These are phyloP conservation scores for Saccharomycopsis crataegensis DNA, from an alignment of 1,139 yeast species.

Conservation along the genomic window DNA sequence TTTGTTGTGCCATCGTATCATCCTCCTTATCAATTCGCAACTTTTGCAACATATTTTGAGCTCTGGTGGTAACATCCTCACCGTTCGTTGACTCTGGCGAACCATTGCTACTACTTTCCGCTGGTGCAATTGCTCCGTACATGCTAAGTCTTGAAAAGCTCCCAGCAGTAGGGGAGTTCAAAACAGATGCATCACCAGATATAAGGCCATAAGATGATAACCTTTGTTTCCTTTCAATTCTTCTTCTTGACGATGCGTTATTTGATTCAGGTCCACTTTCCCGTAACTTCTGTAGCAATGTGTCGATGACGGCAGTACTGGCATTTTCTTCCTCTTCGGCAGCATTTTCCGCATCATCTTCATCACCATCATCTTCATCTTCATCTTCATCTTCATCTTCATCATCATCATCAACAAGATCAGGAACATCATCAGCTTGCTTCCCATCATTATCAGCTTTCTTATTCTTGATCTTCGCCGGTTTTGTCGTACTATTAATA, in stretches of 20 bases:
- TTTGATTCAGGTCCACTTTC: constrained; percentile 14
- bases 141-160: neutral
- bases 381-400: constrained; percentile 15
- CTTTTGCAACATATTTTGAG: constrained; percentile 52
- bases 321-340: constrained; percentile 8
- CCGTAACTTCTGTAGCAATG: constrained; percentile 17
- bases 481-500: neutral
- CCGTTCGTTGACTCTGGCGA: neutral
- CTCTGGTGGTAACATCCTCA: constrained; percentile 50
- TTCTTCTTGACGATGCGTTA: neutral
- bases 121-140: neutral
- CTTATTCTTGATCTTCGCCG: neutral
- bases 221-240: constrained; percentile 9
- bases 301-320: constrained; percentile 17
- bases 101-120: neutral
- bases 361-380: constrained; percentile 18
- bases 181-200: neutral
- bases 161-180: neutral
- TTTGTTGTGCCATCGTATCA: constrained; percentile 3
- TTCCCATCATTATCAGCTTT: neutral
- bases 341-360: constrained; percentile 8
- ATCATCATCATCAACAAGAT: constrained; percentile 17
- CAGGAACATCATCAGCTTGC: constrained; percentile 9
- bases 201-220: constrained; percentile 1
- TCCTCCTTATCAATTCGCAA: constrained; percentile 35